phyloP scores from a whole-genome alignment of 352 stramenopile species.

The Elongisporangium undulatum region DNA sequence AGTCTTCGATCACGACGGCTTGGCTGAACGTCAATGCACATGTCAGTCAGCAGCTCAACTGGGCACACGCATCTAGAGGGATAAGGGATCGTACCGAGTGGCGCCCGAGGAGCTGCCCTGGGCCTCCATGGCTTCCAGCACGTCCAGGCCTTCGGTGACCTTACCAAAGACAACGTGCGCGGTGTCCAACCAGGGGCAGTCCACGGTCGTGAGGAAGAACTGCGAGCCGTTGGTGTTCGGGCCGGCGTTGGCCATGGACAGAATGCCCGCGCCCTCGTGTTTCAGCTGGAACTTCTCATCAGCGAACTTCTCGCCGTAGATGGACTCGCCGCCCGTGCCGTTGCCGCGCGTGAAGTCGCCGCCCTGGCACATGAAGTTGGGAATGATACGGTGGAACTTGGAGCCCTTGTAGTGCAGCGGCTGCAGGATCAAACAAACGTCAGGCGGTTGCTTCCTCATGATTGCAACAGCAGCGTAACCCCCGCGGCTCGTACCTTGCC shows the following conservation, averaged over 20 bases:
- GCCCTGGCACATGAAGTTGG: constrained; percentile 95
- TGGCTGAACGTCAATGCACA: constrained; percentile 5
- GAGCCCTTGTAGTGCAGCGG: constrained; percentile 87
- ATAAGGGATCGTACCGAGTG: constrained; percentile 53
- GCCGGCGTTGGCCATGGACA: constrained; percentile 97
- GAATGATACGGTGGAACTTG: constrained; percentile 92
- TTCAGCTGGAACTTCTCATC: constrained; percentile 96
- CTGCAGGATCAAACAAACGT: constrained; percentile 4
- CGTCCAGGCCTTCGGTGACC: constrained; percentile 92
- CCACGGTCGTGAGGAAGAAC: constrained; percentile 96
- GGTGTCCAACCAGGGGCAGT: constrained; percentile 89
- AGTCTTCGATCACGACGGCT: constrained; percentile 94
- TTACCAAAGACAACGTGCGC: constrained; percentile 92
- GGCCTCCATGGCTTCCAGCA: constrained; percentile 95
- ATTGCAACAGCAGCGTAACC: neutral
- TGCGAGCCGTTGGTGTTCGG: constrained; percentile 97
- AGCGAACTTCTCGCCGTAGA: constrained; percentile 94
- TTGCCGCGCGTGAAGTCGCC: constrained; percentile 96
- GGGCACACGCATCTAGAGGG: too few relatives aligned
- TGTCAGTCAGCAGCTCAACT: too few relatives aligned
- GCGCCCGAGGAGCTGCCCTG: constrained; percentile 92
- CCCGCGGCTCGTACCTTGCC: constrained; percentile 31
- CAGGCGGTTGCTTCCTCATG: neutral
- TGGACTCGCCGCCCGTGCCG: constrained; percentile 87
- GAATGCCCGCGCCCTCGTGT: constrained; percentile 86